Percentiles rank a stretch among this genome's conserved stretches.
These are phyloP conservation scores for Entelexis paramagnoliae DNA, from an alignment of 1,139 yeast genomes.

Conservation along the genomic window DNA sequence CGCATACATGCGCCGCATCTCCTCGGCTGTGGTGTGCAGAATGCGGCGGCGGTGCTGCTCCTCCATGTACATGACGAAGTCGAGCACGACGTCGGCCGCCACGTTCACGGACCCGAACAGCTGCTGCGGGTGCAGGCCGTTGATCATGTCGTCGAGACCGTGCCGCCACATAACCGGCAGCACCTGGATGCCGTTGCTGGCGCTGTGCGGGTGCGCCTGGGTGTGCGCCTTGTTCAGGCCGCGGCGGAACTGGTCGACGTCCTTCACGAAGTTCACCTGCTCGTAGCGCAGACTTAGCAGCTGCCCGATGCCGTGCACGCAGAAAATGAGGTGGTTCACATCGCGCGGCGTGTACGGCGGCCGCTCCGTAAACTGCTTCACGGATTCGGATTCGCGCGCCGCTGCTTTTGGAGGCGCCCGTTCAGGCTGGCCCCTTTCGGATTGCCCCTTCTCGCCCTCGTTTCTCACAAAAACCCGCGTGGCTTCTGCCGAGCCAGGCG, in stretches of 20 bases:
- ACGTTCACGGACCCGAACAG: slow-evolving; percentile 63
- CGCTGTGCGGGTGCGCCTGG: not conserved
- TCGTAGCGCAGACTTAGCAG: slow-evolving; percentile 63
- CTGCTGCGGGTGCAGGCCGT: slow-evolving; percentile 66
- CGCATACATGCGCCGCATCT: slow-evolving; percentile 52
- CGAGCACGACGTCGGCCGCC: slow-evolving; percentile 76
- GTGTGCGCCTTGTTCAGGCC: slow-evolving; percentile 7
- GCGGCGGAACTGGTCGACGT: slow-evolving; percentile 57
- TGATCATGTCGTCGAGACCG: slow-evolving; percentile 16
- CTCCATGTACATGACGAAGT: slow-evolving; percentile 72
- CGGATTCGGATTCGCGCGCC: not conserved
- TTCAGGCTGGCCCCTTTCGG: too few relatives aligned
- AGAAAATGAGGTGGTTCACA: slow-evolving; percentile 67
- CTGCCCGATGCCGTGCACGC: slow-evolving; percentile 90
- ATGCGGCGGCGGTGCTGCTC: slow-evolving; percentile 54
- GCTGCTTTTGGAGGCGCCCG: too few relatives aligned
- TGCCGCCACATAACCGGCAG: slow-evolving; percentile 34
- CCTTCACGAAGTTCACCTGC: slow-evolving; percentile 73
- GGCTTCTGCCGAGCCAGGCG: too few relatives aligned
- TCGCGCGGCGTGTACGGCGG: slow-evolving; percentile 33
- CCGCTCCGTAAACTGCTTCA: slow-evolving; percentile 1
- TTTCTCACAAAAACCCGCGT: too few relatives aligned
- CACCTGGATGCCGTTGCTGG: slow-evolving; percentile 44
- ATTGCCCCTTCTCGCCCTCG: too few relatives aligned
- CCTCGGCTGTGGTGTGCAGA: slow-evolving; percentile 46